These are phyloP conservation scores for Arachis monticola DNA, from an alignment of 331 rosid species.

Conservation along the genomic window DNA sequence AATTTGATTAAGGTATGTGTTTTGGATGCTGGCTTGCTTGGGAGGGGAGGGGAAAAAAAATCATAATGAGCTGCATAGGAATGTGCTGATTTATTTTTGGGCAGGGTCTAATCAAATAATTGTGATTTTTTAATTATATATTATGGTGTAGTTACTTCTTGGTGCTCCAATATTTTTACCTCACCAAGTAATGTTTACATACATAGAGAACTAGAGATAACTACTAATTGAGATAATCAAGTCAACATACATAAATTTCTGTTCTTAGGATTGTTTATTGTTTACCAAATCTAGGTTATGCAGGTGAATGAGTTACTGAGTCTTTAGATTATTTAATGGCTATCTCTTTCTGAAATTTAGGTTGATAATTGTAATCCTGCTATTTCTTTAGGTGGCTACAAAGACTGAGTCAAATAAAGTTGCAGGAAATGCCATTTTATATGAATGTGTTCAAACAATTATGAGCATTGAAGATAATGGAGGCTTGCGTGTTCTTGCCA, in stretches of 20 bases:
- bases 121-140: constrained; percentile 15
- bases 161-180: constrained; percentile 17
- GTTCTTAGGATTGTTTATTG: constrained; percentile 18
- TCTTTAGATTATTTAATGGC: constrained; percentile 30
- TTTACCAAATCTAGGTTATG: constrained; percentile 14
- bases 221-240: constrained; percentile 26
- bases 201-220: constrained; percentile 25
- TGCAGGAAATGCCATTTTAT: constrained; percentile 95
- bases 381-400: constrained; percentile 82
- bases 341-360: constrained; percentile 28
- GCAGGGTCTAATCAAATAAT: constrained; percentile 16
- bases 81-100: constrained; percentile 6
- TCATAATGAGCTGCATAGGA: background rate
- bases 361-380: constrained; percentile 36
- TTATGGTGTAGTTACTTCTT: constrained; percentile 25
- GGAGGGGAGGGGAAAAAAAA: constrained; percentile 1
- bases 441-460: constrained; percentile 96
- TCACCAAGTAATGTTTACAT: constrained; percentile 13
- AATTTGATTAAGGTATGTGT: constrained; percentile 9
- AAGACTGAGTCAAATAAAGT: constrained; percentile 98
- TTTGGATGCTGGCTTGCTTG: constrained; percentile 28
- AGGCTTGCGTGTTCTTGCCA: constrained; percentile 97
- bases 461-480: constrained; percentile 98
- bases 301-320: constrained; percentile 16
- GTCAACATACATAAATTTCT: constrained; percentile 30